phyloP scores from a whole-genome alignment of 2,329 filamentous ascomycete species.

The Cercospora brassicicola region DNA sequence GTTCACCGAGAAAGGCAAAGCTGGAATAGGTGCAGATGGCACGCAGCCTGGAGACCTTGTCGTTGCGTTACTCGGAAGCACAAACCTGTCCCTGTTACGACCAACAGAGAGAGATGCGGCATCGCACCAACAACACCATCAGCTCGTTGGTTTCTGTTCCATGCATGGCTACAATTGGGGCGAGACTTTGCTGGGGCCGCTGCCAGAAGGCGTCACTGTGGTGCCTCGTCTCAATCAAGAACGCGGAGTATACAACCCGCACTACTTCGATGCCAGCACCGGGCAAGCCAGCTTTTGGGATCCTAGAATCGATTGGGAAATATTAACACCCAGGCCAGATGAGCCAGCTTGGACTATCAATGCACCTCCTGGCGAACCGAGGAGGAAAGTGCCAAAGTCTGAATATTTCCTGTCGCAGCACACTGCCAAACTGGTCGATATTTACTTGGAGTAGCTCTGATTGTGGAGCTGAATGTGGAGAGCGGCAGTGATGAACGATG shows the following conservation, averaged over 20 bases:
- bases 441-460: conserved; percentile 6
- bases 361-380: conserved; percentile 7
- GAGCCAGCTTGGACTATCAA: conserved; percentile 11
- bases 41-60: conserved; percentile 7
- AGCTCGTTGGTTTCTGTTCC: conserved; percentile 17
- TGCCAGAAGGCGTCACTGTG: neutral
- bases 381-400: conserved; percentile 10
- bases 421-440: conserved; percentile 3
- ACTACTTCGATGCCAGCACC: neutral
- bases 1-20: conserved; percentile 3
- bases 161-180: conserved; percentile 17
- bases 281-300: conserved; percentile 13
- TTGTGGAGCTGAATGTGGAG: neutral
- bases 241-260: neutral
- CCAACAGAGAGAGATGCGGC: neutral
- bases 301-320: conserved; percentile 17
- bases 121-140: neutral
- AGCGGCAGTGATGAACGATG: no score
- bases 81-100: neutral
- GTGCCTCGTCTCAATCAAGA: conserved; percentile 1
- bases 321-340: neutral
- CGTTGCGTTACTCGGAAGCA: conserved; percentile 11
- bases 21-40: conserved; percentile 8
- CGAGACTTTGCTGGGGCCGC: conserved; percentile 16
- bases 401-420: conserved; percentile 5